These are phyloP conservation scores for Teunomyces gatunensis DNA, from an alignment of 805 yeast species.

Conservation along the genomic window DNA sequence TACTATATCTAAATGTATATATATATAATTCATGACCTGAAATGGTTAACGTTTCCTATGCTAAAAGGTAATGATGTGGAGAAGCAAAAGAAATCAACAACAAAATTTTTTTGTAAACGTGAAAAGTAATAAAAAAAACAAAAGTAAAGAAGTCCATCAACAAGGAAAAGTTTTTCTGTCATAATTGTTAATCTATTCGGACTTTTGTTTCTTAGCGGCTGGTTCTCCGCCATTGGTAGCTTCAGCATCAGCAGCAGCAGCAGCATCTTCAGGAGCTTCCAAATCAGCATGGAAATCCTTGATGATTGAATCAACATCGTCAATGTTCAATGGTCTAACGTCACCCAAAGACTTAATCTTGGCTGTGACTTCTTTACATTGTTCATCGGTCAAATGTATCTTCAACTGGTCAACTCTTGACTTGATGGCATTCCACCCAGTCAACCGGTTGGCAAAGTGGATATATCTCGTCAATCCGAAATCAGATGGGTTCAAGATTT, in stretches of 20 bases:
- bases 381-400: slow-evolving; percentile 53
- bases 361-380: slow-evolving; percentile 53
- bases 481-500: slow-evolving; percentile 55
- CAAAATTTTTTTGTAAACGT: not conserved
- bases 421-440: slow-evolving; percentile 65
- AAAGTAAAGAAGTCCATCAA: not conserved
- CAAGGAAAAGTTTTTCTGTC: not conserved
- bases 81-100: not conserved
- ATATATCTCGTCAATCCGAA: slow-evolving; percentile 61
- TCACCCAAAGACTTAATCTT: slow-evolving; percentile 59
- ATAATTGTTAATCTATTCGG: slow-evolving; percentile 11
- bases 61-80: not conserved
- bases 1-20: not conserved
- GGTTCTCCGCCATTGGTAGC: slow-evolving; percentile 30
- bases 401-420: slow-evolving; percentile 60
- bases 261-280: slow-evolving; percentile 29
- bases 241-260: slow-evolving; percentile 19
- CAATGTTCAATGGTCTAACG: slow-evolving; percentile 57
- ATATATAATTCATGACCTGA: not conserved
- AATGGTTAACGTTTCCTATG: not conserved
- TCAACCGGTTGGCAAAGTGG: slow-evolving; percentile 58
- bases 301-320: slow-evolving; percentile 60
- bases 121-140: not conserved
- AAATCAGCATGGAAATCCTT: slow-evolving; percentile 51
- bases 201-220: slow-evolving; percentile 38